Evolutionary conservation across 2,329 filamentous ascomycete genomes (phyloP).

Genomic region (Orbilia oligospora): DNA sequence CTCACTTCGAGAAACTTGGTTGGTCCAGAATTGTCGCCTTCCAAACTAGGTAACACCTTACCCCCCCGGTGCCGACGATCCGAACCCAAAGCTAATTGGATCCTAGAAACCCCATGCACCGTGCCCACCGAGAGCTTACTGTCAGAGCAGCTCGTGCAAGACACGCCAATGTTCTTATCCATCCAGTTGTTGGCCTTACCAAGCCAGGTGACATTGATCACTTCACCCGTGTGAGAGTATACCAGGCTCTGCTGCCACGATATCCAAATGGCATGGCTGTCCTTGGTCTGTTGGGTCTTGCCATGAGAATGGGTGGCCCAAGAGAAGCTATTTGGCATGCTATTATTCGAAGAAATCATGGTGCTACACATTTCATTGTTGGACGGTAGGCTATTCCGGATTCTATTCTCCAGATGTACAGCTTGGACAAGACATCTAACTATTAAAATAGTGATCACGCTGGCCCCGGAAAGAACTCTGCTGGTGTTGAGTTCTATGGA

Average conservation of each 20-base stretch:
- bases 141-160: slow-evolving; percentile 95
- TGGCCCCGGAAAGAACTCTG: slow-evolving; percentile 97
- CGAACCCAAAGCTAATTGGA: slow-evolving; percentile 41
- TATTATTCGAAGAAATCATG: slow-evolving; percentile 99
- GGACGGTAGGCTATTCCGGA: slow-evolving; percentile 71
- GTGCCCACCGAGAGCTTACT: slow-evolving; percentile 96
- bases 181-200: slow-evolving; percentile 97
- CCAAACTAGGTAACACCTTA: slow-evolving; percentile 78
- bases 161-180: slow-evolving; percentile 98
- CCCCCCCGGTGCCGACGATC: slow-evolving; percentile 1
- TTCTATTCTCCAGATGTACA: not conserved
- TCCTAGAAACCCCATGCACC: slow-evolving; percentile 93
- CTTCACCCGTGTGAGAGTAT: slow-evolving; percentile 98
- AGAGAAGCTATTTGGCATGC: slow-evolving; percentile 99
- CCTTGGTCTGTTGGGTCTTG: slow-evolving; percentile 91
- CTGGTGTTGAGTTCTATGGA: slow-evolving; percentile 96
- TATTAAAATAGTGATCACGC: slow-evolving; percentile 81
- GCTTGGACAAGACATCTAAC: not conserved
- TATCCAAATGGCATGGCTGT: slow-evolving; percentile 99
- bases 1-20: slow-evolving; percentile 99
- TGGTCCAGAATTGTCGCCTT: slow-evolving; percentile 98
- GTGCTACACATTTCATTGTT: slow-evolving; percentile 98
- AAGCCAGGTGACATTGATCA: slow-evolving; percentile 99
- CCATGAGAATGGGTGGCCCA: slow-evolving; percentile 99
- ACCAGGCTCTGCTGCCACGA: slow-evolving; percentile 94